Evolutionary conservation across 2,329 filamentous ascomycete species (phyloP).

Genomic region (Spiromastix sp.): DNA sequence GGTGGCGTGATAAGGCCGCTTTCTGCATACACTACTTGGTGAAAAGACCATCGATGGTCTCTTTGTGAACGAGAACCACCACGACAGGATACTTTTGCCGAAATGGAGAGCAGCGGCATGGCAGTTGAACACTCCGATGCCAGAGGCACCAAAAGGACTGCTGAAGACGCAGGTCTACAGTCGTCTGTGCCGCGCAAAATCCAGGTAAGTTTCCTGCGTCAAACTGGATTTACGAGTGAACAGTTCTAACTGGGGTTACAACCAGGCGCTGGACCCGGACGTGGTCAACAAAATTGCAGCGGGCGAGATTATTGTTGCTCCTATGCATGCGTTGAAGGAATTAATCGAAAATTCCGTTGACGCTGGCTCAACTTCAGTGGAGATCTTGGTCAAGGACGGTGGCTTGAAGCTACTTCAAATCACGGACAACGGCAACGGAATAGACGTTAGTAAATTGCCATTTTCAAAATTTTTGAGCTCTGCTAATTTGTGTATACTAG

Average conservation of each 20-base stretch:
- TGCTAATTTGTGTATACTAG: slow-evolving; percentile 33
- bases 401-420: slow-evolving; percentile 93
- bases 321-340: slow-evolving; percentile 91
- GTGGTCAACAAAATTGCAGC: slow-evolving; percentile 98
- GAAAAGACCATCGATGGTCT: too few relatives aligned
- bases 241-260: too few relatives aligned
- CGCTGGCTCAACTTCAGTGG: slow-evolving; percentile 84
- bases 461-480: not conserved
- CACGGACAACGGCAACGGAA: slow-evolving; percentile 93
- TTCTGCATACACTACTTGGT: too few relatives aligned
- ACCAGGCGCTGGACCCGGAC: slow-evolving; percentile 74
- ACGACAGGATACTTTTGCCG: too few relatives aligned
- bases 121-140: slow-evolving; percentile 23
- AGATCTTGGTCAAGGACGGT: slow-evolving; percentile 88
- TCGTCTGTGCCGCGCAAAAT: slow-evolving; percentile 39
- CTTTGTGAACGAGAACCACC: too few relatives aligned
- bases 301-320: slow-evolving; percentile 95
- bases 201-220: slow-evolving; percentile 32
- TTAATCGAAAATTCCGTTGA: slow-evolving; percentile 95
- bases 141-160: slow-evolving; percentile 41
- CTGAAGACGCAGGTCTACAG: slow-evolving; percentile 30
- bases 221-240: too few relatives aligned
- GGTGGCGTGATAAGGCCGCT: too few relatives aligned
- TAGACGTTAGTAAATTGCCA: slow-evolving; percentile 54
- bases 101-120: too few relatives aligned